Evolutionary conservation across 257 asterid species (phyloP).

Genomic region (Primulina huaijiensis): DNA sequence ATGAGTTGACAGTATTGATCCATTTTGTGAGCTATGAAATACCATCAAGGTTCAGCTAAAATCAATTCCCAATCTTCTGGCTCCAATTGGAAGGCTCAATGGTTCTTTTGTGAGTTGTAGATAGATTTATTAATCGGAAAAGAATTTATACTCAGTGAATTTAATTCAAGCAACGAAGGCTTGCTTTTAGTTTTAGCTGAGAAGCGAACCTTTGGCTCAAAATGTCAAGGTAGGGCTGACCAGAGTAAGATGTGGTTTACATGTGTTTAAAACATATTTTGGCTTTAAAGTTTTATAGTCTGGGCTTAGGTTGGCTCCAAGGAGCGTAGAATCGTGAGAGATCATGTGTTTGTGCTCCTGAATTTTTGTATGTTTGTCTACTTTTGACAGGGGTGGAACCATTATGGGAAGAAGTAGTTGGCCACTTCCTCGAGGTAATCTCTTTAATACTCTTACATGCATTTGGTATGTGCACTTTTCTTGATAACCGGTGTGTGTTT

Average conservation of each 20-base stretch:
- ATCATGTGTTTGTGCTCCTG: slow-evolving; percentile 21
- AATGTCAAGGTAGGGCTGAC: slow-evolving; percentile 14
- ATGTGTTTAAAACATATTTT: slow-evolving; percentile 16
- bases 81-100: slow-evolving; percentile 13
- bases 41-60: slow-evolving; percentile 2
- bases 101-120: slow-evolving; percentile 13
- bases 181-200: not conserved
- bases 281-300: slow-evolving; percentile 8
- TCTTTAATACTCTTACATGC: slow-evolving; percentile 4
- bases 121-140: not conserved
- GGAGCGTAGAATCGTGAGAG: slow-evolving; percentile 18
- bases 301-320: slow-evolving; percentile 3
- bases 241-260: slow-evolving; percentile 6
- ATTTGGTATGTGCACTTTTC: slow-evolving; percentile 20
- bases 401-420: slow-evolving; percentile 82
- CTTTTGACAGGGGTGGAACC: slow-evolving; percentile 81
- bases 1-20: slow-evolving; percentile 9
- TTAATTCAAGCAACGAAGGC: not conserved
- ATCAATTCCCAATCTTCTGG: not conserved
- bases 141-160: not conserved
- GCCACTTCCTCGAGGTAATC: slow-evolving; percentile 87
- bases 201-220: slow-evolving; percentile 15
- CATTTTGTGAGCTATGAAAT: slow-evolving; percentile 16
- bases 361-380: slow-evolving; percentile 23
- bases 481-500: slow-evolving; percentile 28